These are phyloP conservation scores for Kwoniella botswanensis DNA, from an alignment of 768 basidiomycete genomes.

Conservation along the genomic window DNA sequence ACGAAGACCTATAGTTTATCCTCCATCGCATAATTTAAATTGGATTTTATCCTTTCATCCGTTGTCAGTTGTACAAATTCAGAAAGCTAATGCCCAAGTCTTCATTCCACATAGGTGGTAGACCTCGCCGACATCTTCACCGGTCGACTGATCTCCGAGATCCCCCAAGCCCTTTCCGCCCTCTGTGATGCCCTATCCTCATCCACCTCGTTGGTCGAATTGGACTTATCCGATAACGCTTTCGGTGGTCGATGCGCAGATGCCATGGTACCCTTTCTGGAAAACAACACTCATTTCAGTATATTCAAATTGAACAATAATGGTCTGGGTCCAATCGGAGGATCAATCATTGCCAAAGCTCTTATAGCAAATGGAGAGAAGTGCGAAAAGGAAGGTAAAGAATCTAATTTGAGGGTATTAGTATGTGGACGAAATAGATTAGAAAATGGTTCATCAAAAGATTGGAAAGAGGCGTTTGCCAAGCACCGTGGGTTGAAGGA, in stretches of 20 bases:
- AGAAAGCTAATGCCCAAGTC: background rate
- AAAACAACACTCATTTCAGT: conserved; percentile 77
- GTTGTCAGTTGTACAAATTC: too few relatives aligned
- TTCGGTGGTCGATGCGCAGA: conserved; percentile 95
- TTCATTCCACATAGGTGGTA: conserved; percentile 69
- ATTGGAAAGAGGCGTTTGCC: conserved; percentile 86
- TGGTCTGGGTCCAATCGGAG: conserved; percentile 89
- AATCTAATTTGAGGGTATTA: conserved; percentile 74
- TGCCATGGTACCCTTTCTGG: conserved; percentile 87
- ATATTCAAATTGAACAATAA: conserved; percentile 94
- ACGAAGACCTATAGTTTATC: too few relatives aligned
- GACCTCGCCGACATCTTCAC: conserved; percentile 98
- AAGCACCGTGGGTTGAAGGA: conserved; percentile 80
- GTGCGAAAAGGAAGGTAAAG: conserved; percentile 69
- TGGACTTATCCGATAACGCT: conserved; percentile 93
- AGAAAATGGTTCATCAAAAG: conserved; percentile 81
- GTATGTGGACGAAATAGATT: conserved; percentile 96
- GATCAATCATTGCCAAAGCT: conserved; percentile 81
- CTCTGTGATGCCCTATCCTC: conserved; percentile 84
- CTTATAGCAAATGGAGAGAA: conserved; percentile 74
- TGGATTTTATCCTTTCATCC: too few relatives aligned
- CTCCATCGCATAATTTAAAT: background rate
- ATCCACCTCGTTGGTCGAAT: conserved; percentile 78
- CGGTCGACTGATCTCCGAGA: conserved; percentile 91
- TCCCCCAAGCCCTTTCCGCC: conserved; percentile 83